A percentile compares a stretch with the other conserved stretches of the same genome.
Evolutionary conservation across 257 asterid species (phyloP).

Genomic region (Paraleonurus japonicus): DNA sequence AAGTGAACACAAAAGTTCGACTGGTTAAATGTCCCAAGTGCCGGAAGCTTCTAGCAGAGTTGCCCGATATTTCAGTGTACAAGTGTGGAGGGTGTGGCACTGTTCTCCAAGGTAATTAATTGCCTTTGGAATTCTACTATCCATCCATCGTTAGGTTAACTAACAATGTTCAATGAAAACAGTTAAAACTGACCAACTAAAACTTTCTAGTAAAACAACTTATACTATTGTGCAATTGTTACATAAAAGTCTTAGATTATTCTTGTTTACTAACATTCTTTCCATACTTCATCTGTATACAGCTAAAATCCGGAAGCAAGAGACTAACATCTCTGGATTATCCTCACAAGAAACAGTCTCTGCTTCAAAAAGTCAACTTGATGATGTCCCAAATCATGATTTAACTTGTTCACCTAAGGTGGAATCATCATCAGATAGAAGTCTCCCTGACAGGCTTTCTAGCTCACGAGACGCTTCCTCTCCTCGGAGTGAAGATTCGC

Average conservation of each 20-base stretch:
- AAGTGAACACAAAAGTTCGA: conserved; percentile 51
- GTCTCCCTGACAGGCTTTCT: conserved; percentile 30
- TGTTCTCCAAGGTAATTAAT: conserved; percentile 58
- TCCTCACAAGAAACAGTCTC: conserved; percentile 30
- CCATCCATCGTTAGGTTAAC: background rate
- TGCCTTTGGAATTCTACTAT: background rate
- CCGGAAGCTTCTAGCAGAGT: conserved; percentile 58
- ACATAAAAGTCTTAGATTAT: background rate
- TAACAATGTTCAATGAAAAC: background rate
- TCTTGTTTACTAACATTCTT: conserved; percentile 17
- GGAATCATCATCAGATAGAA: conserved; percentile 33
- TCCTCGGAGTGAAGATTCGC: conserved; percentile 27
- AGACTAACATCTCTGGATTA: conserved; percentile 22
- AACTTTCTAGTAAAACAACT: no score
- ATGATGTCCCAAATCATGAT: conserved; percentile 25
- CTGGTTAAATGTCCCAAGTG: conserved; percentile 80
- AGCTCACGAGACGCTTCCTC: conserved; percentile 30
- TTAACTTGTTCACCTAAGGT: conserved; percentile 25
- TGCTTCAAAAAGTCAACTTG: conserved; percentile 17
- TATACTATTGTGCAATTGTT: no score
- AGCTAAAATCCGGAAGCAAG: conserved; percentile 60
- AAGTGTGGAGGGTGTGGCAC: conserved; percentile 85
- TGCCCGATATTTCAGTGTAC: conserved; percentile 55
- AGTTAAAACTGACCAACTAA: no score
- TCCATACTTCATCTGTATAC: conserved; percentile 23